Evolutionary conservation across 306 rosid genomes (phyloP).

Genomic region (Corylus heterophylla): DNA sequence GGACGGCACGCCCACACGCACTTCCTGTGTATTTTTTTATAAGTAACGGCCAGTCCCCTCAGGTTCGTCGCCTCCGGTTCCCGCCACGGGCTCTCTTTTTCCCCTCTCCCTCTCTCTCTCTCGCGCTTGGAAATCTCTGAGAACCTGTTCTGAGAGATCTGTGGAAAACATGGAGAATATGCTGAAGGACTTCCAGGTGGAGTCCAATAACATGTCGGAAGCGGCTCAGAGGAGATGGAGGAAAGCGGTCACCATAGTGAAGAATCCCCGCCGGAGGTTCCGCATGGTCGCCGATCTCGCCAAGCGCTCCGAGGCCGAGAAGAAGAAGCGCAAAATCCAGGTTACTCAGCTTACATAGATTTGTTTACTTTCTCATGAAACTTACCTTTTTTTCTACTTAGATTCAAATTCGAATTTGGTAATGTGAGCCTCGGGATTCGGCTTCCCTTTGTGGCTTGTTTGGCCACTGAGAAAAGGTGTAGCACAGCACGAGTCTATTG

Average conservation of each 20-base stretch:
- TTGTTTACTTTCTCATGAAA: neutral
- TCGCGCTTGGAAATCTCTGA: neutral
- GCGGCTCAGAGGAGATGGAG: slow-evolving; percentile 71
- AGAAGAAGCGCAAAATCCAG: slow-evolving; percentile 63
- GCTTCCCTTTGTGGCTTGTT: neutral
- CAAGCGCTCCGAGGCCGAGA: slow-evolving; percentile 62
- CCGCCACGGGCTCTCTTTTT: no score
- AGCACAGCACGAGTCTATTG: neutral
- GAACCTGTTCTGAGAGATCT: neutral
- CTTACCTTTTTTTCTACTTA: neutral
- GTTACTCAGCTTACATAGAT: slow-evolving; percentile 22
- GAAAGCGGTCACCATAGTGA: slow-evolving; percentile 71
- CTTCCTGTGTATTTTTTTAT: no score
- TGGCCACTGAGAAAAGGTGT: neutral
- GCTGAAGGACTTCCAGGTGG: slow-evolving; percentile 63
- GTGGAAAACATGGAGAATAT: slow-evolving; percentile 38
- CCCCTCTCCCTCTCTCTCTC: neutral
- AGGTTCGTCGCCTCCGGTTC: no score
- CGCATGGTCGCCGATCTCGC: slow-evolving; percentile 82
- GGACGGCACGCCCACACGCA: no score
- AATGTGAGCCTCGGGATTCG: neutral
- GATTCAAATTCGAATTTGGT: neutral
- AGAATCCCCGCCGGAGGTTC: slow-evolving; percentile 71
- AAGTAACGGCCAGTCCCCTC: no score
- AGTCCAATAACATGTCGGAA: slow-evolving; percentile 49